Evolutionary conservation across 2,329 filamentous ascomycete species (phyloP).

Genomic region (Colletotrichum sp.): DNA sequence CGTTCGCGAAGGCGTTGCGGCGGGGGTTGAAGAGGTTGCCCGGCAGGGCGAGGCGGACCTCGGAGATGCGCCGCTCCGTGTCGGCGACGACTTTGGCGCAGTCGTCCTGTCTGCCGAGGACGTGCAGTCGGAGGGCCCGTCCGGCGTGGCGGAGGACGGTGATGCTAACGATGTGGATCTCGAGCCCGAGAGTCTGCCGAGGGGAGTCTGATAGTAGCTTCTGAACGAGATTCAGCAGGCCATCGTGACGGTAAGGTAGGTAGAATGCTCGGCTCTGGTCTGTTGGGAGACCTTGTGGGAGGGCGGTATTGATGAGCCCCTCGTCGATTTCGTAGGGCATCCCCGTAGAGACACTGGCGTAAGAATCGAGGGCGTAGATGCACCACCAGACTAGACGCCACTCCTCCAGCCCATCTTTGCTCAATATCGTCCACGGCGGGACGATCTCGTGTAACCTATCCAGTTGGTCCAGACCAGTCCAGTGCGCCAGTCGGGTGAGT

Average conservation of each 20-base stretch:
- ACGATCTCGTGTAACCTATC: not conserved
- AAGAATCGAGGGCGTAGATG: slow-evolving; percentile 23
- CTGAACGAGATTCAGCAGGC: not conserved
- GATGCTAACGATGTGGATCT: not conserved
- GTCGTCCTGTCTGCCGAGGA: not conserved
- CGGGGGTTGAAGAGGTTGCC: slow-evolving; percentile 14
- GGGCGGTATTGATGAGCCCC: not conserved
- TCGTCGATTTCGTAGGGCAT: slow-evolving; percentile 12
- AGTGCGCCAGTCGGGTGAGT: not conserved
- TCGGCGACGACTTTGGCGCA: not conserved
- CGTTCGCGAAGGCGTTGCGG: slow-evolving; percentile 16
- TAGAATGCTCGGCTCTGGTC: not conserved
- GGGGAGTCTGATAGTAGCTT: not conserved
- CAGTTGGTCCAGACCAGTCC: not conserved
- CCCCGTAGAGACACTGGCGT: slow-evolving; percentile 16
- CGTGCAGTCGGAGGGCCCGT: not conserved
- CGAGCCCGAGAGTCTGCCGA: not conserved
- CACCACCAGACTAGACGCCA: slow-evolving; percentile 24
- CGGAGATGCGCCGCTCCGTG: not conserved
- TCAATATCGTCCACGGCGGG: not conserved
- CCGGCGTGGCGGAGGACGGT: not conserved
- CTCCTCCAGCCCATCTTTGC: not conserved
- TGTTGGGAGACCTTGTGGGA: not conserved
- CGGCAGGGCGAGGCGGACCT: not conserved
- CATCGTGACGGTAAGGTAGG: not conserved